A percentile compares a stretch with the other conserved stretches of the same genome.
Conservation (phyloP, 1,284 basidiomycete species). For the Fistulina hepatica region DNA sequence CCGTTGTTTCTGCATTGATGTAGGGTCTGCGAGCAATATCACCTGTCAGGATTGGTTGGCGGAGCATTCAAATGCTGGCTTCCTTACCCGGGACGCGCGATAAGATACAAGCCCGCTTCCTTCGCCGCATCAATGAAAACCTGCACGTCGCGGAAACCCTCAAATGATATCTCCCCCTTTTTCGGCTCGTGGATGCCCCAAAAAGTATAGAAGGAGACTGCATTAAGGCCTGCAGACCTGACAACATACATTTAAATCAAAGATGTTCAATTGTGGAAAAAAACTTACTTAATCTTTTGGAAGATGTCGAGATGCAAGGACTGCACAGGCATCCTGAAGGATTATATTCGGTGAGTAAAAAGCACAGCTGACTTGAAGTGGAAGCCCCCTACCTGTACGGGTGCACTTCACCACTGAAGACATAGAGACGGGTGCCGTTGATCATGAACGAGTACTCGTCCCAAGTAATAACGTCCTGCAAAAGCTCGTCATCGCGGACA, state of each 20-base stretch:
- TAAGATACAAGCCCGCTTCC: constrained; percentile 18
- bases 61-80: not conserved
- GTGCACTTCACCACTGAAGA: constrained; percentile 39
- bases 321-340: constrained; percentile 16
- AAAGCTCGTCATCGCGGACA: no score
- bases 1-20: constrained; percentile 45
- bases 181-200: constrained; percentile 20
- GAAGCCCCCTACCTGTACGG: constrained; percentile 28
- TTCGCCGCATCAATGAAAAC: constrained; percentile 22
- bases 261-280: not conserved
- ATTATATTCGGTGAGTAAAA: not conserved
- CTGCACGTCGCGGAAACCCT: constrained; percentile 19
- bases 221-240: constrained; percentile 19
- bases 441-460: constrained; percentile 40
- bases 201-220: constrained; percentile 19
- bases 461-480: constrained; percentile 41
- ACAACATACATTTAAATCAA: no score
- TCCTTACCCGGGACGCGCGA: constrained; percentile 17
- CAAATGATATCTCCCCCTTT: constrained; percentile 17
- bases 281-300: constrained; percentile 17
- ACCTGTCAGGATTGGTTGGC: not conserved
- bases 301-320: constrained; percentile 18
- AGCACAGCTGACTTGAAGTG: no score
- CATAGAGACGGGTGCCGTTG: constrained; percentile 37
- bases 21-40: constrained; percentile 27